Conservation (phyloP, 2,329 filamentous ascomycete genomes). For the Pleomassaria siparia region DNA sequence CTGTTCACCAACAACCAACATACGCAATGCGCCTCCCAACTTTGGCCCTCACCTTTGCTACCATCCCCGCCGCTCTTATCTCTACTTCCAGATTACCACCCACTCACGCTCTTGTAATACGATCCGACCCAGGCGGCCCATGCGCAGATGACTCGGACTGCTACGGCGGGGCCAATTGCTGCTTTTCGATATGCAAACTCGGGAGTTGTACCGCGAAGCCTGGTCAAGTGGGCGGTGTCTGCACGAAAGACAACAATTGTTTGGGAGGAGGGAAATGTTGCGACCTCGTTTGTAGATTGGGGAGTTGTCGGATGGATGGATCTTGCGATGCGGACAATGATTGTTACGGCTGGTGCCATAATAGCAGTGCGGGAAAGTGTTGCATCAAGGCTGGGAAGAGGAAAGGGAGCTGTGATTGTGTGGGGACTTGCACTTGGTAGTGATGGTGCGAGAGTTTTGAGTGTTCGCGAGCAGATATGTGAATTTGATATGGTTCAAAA, state of each 20-base stretch:
- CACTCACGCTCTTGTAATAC: constrained; percentile 1
- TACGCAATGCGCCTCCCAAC: not conserved
- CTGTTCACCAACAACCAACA: not conserved
- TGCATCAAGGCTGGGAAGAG: constrained; percentile 5
- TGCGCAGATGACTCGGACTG: constrained; percentile 1
- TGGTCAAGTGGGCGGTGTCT: not conserved
- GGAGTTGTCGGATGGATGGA: constrained; percentile 10
- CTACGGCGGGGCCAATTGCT: constrained; percentile 5
- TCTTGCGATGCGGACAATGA: constrained; percentile 6
- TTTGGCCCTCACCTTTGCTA: not conserved
- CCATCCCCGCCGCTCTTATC: not conserved
- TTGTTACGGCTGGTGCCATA: constrained; percentile 10
- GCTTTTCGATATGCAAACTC: constrained; percentile 1
- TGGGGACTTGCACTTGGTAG: not conserved
- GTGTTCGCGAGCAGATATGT: no score
- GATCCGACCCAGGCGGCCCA: constrained; percentile 6
- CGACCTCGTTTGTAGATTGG: not conserved
- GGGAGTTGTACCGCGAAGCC: not conserved
- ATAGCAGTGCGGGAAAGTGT: constrained; percentile 1
- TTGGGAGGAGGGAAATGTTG: not conserved
- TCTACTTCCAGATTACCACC: not conserved
- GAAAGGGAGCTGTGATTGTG: constrained; percentile 5
- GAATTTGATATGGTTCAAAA: no score
- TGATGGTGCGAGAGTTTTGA: not conserved
- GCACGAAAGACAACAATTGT: not conserved